Conservation (phyloP, 495 filamentous ascomycete genomes). For the Penicillium angulare region DNA sequence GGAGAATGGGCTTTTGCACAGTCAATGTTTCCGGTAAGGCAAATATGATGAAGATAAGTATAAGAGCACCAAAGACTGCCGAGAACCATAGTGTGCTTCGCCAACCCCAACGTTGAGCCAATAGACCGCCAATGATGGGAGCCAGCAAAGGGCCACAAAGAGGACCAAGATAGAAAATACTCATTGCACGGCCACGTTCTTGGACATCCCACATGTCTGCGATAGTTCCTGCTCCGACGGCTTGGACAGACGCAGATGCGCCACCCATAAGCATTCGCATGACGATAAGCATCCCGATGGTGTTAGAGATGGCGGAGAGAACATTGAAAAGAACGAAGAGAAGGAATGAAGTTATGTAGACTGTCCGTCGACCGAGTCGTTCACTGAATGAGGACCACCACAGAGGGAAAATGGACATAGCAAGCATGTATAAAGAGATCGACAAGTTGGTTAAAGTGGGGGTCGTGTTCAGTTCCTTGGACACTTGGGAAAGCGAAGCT, state of each 20-base stretch:
- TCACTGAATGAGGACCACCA: slow-evolving; percentile 97
- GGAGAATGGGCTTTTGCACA: slow-evolving; percentile 18
- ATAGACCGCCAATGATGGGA: slow-evolving; percentile 81
- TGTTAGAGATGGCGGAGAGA: slow-evolving; percentile 67
- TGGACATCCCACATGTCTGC: slow-evolving; percentile 85
- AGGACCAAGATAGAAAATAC: slow-evolving; percentile 88
- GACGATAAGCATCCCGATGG: slow-evolving; percentile 81
- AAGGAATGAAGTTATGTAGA: slow-evolving; percentile 80
- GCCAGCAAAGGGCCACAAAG: slow-evolving; percentile 81
- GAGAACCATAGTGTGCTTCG: slow-evolving; percentile 87
- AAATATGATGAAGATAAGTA: slow-evolving; percentile 61
- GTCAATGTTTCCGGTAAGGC: slow-evolving; percentile 68
- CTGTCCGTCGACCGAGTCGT: slow-evolving; percentile 73
- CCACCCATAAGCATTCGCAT: slow-evolving; percentile 82
- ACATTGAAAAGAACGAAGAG: slow-evolving; percentile 79
- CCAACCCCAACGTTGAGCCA: slow-evolving; percentile 75
- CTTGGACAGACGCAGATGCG: slow-evolving; percentile 83
- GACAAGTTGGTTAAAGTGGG: slow-evolving; percentile 78
- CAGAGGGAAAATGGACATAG: slow-evolving; percentile 86
- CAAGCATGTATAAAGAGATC: slow-evolving; percentile 84
- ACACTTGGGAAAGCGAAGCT: slow-evolving; percentile 73
- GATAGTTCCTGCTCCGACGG: slow-evolving; percentile 89
- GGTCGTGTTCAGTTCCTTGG: slow-evolving; percentile 60
- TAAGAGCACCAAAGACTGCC: slow-evolving; percentile 67
- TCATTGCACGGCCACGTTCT: slow-evolving; percentile 86